These are phyloP conservation scores for Austroboletus olivaceoglutinosus DNA, from an alignment of 1,284 basidiomycete genomes.

Conservation along the genomic window DNA sequence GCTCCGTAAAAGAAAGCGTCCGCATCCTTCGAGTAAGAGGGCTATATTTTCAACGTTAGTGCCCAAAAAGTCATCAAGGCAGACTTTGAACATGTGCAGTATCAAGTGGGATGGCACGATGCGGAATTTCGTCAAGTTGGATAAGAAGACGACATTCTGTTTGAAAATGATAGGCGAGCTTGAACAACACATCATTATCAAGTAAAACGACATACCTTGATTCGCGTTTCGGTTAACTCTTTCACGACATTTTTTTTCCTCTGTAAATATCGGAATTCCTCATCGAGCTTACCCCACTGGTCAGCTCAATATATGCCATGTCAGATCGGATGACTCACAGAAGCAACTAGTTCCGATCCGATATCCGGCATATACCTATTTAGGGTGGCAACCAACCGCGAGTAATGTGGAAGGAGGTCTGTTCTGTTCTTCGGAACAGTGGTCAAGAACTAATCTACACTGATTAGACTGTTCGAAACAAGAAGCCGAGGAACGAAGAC, in stretches of 20 bases:
- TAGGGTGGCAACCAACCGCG: conserved; percentile 85
- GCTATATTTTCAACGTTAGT: conserved; percentile 94
- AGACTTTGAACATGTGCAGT: conserved; percentile 95
- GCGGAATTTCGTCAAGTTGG: conserved; percentile 92
- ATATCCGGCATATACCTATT: conserved; percentile 94
- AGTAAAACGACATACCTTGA: conserved; percentile 60
- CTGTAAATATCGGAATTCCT: conserved; percentile 96
- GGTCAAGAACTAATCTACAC: conserved; percentile 65
- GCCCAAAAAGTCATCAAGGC: conserved; percentile 91
- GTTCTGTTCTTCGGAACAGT: conserved; percentile 86
- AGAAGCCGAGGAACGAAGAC: conserved; percentile 14
- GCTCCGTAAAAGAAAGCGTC: conserved; percentile 85
- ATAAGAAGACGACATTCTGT: conserved; percentile 87
- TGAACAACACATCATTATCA: background rate
- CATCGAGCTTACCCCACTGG: conserved; percentile 69
- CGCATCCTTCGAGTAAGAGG: conserved; percentile 90
- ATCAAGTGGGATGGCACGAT: conserved; percentile 93
- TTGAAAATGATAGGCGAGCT: background rate
- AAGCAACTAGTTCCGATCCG: conserved; percentile 75
- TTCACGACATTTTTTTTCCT: conserved; percentile 89
- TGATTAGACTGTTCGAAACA: conserved; percentile 8
- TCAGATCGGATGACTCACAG: conserved; percentile 49
- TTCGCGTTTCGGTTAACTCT: conserved; percentile 80
- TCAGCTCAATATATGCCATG: conserved; percentile 11
- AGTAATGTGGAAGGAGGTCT: conserved; percentile 93